These are phyloP conservation scores for Tremellales sp. DNA, from an alignment of 1,284 basidiomycete species.

Conservation along the genomic window DNA sequence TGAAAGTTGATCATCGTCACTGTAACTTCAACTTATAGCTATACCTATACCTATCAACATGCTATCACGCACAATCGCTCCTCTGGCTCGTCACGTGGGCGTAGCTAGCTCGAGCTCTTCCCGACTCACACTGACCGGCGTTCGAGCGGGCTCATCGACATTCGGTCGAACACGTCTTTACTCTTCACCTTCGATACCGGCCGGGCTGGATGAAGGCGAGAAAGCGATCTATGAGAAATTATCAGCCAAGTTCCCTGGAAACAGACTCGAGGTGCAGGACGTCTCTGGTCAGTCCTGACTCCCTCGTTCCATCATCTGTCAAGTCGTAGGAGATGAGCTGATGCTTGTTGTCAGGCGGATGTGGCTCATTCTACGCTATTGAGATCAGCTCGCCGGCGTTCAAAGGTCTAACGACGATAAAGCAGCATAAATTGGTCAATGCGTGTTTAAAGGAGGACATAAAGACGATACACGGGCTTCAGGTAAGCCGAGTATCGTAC, in stretches of 20 bases:
- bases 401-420: conserved; percentile 78
- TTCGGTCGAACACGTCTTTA: not conserved
- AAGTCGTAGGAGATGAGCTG: not conserved
- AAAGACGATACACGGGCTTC: conserved; percentile 85
- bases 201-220: conserved; percentile 59
- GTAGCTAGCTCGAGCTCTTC: not conserved
- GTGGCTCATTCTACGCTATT: conserved; percentile 94
- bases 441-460: conserved; percentile 85
- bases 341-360: conserved; percentile 64
- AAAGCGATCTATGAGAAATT: conserved; percentile 68
- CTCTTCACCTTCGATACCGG: not conserved
- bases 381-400: conserved; percentile 78
- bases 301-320: not conserved
- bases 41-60: no score
- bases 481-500: conserved; percentile 58
- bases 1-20: no score
- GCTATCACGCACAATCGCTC: no score
- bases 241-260: conserved; percentile 66
- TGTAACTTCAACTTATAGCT: no score
- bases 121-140: not conserved
- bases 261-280: conserved; percentile 75
- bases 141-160: not conserved
- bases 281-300: conserved; percentile 67
- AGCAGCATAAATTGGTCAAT: conserved; percentile 92
- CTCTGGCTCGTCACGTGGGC: no score